Conservation (phyloP, 2,329 filamentous ascomycete genomes). For the Helminthosporium solani region DNA sequence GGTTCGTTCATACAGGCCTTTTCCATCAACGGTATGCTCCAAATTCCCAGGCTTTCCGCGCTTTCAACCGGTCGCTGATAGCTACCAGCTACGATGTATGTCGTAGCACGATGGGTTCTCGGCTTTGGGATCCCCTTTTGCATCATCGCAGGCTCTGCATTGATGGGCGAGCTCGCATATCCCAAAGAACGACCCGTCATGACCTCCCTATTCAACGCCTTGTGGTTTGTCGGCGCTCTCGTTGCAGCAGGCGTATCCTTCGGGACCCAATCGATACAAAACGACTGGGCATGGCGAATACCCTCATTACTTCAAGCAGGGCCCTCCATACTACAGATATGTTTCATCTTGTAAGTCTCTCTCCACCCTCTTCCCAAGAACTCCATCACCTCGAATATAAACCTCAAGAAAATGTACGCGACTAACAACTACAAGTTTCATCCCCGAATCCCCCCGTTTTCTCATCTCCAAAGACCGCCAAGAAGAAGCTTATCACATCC, state of each 20-base stretch:
- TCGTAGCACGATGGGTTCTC: conserved; percentile 60
- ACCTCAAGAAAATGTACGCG: too few species aligned
- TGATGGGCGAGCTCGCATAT: conserved; percentile 66
- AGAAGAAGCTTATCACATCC: conserved; percentile 60
- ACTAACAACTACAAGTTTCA: conserved; percentile 17
- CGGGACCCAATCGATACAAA: conserved; percentile 57
- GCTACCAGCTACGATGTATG: conserved; percentile 49
- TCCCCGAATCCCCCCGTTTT: conserved; percentile 67
- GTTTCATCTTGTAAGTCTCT: conserved; percentile 56
- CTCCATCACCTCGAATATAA: not conserved
- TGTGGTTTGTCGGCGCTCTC: conserved; percentile 61
- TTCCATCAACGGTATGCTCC: conserved; percentile 21
- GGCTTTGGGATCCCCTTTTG: conserved; percentile 67
- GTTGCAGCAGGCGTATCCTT: conserved; percentile 63
- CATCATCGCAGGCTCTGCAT: conserved; percentile 63
- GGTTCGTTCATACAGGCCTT: conserved; percentile 37
- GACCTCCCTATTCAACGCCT: conserved; percentile 65
- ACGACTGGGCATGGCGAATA: conserved; percentile 66
- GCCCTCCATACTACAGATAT: conserved; percentile 62
- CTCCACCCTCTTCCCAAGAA: not conserved
- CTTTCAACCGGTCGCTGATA: conserved; percentile 4
- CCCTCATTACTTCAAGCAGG: conserved; percentile 65
- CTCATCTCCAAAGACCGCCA: conserved; percentile 63
- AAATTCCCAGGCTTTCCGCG: not conserved
- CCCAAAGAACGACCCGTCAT: conserved; percentile 66